Base-by-base conservation (phyloP, 2,329 filamentous ascomycete species). In the Alternaria novae-zelandiae region DNA sequence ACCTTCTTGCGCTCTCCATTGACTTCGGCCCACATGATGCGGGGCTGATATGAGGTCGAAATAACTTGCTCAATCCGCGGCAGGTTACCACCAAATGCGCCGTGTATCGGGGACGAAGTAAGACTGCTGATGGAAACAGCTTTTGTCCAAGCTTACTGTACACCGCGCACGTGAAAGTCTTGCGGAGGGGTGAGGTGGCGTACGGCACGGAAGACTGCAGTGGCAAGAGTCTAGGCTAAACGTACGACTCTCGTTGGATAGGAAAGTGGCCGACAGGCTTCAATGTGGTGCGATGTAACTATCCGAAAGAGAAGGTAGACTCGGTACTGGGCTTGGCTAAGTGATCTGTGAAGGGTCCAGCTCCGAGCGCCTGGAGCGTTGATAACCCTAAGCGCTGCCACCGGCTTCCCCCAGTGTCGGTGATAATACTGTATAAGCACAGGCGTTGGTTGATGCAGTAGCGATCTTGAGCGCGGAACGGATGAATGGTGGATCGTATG, bases 1-100 rank as follows among this genome's bases (percentile, higher is more conserved):
- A 92, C 90, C 83, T 92, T 92, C 78, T 88, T 91, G 81, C 90
- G 91, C 78, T 88, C 84, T 66, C 89, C 90, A 74, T 91, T 87
- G 70, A 92, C 89, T 53, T 77, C 74, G 59, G 79, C 74, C 76
- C 89, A 83, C 90, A 91, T 91, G 64, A 62, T 72, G 70, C 67
- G 64, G 59, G 76, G 83, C 69, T 67, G 59, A 54, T 59, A 53
- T 68, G 54, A 66, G 58, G 64, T 63, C 44, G 63, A 58, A 66
- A 55, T 72, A 77, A 76, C 65, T 63, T 78, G 76, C 75, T 78
- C 77, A 76, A 51, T 66, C 50, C 47, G 65, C 64, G 61, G 60
- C 61, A 61, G 57, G 25, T 50, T 55, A 64, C 61, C 70, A 65
- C 47, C 57, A 56, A 54, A 53, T 63, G 61, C 56, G 61, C 72